phyloP scores from a whole-genome alignment of 140 eudicot species.

The Ambrosia hybrid region DNA sequence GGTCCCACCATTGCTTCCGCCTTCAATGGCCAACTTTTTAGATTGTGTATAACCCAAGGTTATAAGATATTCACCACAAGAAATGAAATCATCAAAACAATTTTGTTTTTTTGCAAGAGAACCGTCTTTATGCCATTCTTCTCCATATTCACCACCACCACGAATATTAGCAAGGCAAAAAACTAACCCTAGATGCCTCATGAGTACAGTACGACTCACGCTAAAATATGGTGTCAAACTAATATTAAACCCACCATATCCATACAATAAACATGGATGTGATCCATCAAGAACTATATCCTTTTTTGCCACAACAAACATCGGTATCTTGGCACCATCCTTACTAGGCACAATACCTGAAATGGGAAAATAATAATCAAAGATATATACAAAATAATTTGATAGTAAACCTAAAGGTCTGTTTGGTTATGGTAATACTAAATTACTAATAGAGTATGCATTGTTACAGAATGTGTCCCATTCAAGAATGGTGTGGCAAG shows the following conservation, averaged over 20 bases:
- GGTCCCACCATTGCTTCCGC: conserved; percentile 93
- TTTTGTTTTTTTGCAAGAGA: conserved; percentile 77
- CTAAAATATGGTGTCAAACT: conserved; percentile 78
- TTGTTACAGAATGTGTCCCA: not conserved
- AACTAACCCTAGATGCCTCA: conserved; percentile 58
- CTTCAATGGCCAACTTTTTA: conserved; percentile 71
- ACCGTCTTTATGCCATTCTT: conserved; percentile 93
- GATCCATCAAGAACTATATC: conserved; percentile 71
- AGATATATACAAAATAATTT: too few relatives aligned
- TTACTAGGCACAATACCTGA: conserved; percentile 48
- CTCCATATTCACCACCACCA: conserved; percentile 96
- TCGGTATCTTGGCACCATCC: conserved; percentile 75
- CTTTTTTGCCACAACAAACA: conserved; percentile 73
- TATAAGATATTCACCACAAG: conserved; percentile 72
- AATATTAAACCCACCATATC: conserved; percentile 83
- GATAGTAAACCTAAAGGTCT: too few relatives aligned
- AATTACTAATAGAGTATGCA: too few relatives aligned
- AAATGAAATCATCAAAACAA: conserved; percentile 83
- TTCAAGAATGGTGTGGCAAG: not conserved
- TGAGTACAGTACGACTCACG: conserved; percentile 47
- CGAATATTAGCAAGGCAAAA: conserved; percentile 80
- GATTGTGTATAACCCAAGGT: conserved; percentile 78
- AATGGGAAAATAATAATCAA: too few relatives aligned
- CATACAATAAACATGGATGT: conserved; percentile 77
- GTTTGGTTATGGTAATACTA: too few relatives aligned